Conservation (phyloP, 805 yeast species). For the Dipodascopsis uninucleata region DNA sequence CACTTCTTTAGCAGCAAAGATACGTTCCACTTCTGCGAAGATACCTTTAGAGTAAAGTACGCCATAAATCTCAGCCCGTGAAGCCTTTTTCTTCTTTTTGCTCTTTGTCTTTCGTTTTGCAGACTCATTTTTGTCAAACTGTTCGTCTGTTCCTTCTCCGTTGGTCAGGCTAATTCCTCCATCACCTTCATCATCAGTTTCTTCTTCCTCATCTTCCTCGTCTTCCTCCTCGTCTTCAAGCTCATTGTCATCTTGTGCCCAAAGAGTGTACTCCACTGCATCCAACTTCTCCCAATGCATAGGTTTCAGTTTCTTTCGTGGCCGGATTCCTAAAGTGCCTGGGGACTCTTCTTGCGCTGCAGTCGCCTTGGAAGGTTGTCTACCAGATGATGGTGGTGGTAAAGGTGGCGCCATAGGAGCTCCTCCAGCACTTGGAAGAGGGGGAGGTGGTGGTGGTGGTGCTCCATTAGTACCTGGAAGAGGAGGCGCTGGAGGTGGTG, state of each 20-base stretch:
- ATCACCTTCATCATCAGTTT: not conserved
- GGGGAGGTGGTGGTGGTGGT: slow-evolving; percentile 39
- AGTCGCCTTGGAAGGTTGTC: slow-evolving; percentile 34
- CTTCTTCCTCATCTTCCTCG: slow-evolving; percentile 8
- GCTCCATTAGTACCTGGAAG: slow-evolving; percentile 32
- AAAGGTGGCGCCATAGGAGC: slow-evolving; percentile 39
- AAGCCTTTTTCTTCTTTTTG: slow-evolving; percentile 28
- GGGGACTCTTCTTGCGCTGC: slow-evolving; percentile 32
- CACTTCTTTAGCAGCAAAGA: slow-evolving; percentile 78
- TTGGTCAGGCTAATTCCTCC: too few relatives aligned
- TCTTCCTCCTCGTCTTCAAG: slow-evolving; percentile 10
- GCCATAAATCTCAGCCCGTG: slow-evolving; percentile 58
- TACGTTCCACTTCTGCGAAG: slow-evolving; percentile 74
- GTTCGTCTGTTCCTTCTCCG: not conserved
- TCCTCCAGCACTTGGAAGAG: slow-evolving; percentile 39
- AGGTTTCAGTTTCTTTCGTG: slow-evolving; percentile 79
- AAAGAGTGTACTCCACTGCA: slow-evolving; percentile 81
- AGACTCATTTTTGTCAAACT: not conserved
- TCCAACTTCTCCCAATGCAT: slow-evolving; percentile 90
- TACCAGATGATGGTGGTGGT: slow-evolving; percentile 38
- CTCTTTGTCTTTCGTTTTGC: slow-evolving; percentile 23
- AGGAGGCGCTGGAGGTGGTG: slow-evolving; percentile 36
- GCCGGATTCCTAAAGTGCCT: slow-evolving; percentile 56
- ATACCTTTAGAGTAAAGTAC: slow-evolving; percentile 73
- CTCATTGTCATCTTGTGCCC: slow-evolving; percentile 47